Evolutionary conservation across 371 early-diverging fungal species (phyloP), one percentile per base, ranked within the genome.

Genomic region (Apophysomyces variabilis): DNA sequence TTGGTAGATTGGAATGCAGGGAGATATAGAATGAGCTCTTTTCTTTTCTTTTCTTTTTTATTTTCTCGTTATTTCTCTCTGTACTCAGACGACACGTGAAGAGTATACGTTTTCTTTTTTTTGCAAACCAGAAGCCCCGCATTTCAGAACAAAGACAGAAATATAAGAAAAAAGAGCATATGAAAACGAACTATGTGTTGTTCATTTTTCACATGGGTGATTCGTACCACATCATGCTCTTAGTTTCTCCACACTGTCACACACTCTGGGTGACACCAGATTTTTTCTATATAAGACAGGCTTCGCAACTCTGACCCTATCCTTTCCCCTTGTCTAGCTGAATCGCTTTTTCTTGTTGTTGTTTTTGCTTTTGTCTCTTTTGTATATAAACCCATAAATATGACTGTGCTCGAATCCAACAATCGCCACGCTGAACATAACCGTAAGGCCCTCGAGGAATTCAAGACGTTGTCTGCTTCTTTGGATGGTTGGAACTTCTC

Each of bases 331-430:
- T 60, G 46, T 38, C 46, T 37, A 38, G 32, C 38, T 58, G n/a
- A 39, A n/a, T 9, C 38, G 37, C 8, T 57, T 26, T 26, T 32
- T 60, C 57, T 59, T 14, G 12, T 46, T 58, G 6, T 46, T 58
- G 3, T 11, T 43, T 56, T 13, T 43, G 38, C 13, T n/a, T 7
- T 45, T 60, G 16, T 8, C 9, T 26, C 4, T 21, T 32, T 50
- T 50, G 54, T 74, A 74, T 11, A 74, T 64, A 59, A 72, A 72
- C 39, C 67, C 47, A 0, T 70, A 72, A 38, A 57, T 47, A 61
- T 77, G 79, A 56, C 65, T 63, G 62, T 73, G 65, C 59, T 73
- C 26, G 74, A 73, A 62, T 67, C 71, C 41, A 60, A 60, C 70
- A 69, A 75, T 38, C 75, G 72, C 36, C 75, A 75, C 44, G 69